These are phyloP conservation scores for Penicillium simplicissimum DNA, from an alignment of 495 filamentous ascomycete species.

Conservation along the genomic window DNA sequence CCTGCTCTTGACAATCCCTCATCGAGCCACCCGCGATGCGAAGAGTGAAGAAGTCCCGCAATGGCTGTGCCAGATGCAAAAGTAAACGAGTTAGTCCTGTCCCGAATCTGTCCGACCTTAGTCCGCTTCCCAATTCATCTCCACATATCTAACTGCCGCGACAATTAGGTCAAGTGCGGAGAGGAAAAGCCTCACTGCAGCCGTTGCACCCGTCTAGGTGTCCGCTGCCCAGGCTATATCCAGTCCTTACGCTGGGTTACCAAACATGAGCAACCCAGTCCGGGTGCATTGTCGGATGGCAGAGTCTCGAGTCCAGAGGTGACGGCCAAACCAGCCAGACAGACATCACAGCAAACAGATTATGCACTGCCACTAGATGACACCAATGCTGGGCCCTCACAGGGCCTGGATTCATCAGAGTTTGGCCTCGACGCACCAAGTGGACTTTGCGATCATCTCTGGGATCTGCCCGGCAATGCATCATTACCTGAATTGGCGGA, in stretches of 20 bases:
- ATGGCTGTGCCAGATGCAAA: conserved; percentile 52
- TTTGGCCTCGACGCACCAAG: conserved; percentile 26
- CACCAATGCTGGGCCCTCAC: conserved; percentile 4
- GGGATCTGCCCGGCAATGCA: conserved; percentile 35
- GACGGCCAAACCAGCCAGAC: conserved; percentile 7
- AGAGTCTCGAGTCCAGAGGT: conserved; percentile 16
- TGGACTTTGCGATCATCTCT: conserved; percentile 36
- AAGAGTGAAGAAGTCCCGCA: conserved; percentile 50
- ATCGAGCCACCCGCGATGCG: conserved; percentile 34
- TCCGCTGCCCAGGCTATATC: conserved; percentile 55
- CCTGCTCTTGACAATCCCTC: conserved; percentile 6
- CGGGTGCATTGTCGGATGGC: conserved; percentile 19
- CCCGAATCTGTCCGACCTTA: neutral
- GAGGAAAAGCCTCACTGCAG: conserved; percentile 53
- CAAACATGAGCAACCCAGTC: conserved; percentile 41
- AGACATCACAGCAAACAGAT: conserved; percentile 2
- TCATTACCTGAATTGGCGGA: conserved; percentile 41
- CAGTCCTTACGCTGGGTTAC: conserved; percentile 57
- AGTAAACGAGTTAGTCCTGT: conserved; percentile 46
- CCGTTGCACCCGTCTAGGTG: conserved; percentile 51
- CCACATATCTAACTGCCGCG: conserved; percentile 2
- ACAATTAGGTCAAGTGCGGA: conserved; percentile 55
- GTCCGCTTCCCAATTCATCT: neutral
- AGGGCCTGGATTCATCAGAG: conserved; percentile 8
- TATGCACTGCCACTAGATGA: conserved; percentile 11